These are phyloP conservation scores for Closterium sp. DNA, from an alignment of 139 green algal species.

Conservation along the genomic window DNA sequence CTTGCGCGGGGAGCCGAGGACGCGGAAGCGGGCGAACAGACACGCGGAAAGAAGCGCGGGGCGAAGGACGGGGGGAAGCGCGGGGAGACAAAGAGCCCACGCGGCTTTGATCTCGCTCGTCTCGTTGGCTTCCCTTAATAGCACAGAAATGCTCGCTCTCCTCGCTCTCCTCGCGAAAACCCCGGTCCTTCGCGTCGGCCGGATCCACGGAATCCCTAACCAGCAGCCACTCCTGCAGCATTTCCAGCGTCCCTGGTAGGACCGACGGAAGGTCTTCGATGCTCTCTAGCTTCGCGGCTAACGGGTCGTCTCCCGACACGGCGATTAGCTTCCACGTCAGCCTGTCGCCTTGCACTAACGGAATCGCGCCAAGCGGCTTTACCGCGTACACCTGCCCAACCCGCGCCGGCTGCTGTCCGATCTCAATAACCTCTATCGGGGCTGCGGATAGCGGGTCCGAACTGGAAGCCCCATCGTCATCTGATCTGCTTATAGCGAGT, in stretches of 20 bases:
- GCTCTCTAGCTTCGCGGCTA: slow-evolving; percentile 3
- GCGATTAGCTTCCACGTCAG: slow-evolving; percentile 14
- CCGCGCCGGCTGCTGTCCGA: neutral
- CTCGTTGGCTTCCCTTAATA: neutral
- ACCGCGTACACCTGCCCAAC: slow-evolving; percentile 22
- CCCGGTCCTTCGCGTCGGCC: neutral
- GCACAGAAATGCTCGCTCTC: neutral
- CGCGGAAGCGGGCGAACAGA: neutral
- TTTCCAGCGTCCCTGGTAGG: slow-evolving; percentile 15
- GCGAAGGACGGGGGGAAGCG: neutral
- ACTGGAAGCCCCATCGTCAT: neutral
- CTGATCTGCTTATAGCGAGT: neutral
- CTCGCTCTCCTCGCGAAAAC: neutral
- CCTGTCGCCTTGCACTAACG: neutral
- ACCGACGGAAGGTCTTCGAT: neutral
- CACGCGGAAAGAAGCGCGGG: neutral
- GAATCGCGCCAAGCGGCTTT: slow-evolving; percentile 17
- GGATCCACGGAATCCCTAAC: neutral
- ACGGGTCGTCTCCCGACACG: slow-evolving; percentile 14
- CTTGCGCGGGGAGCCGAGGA: neutral
- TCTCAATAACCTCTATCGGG: slow-evolving; percentile 21
- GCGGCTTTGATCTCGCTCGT: neutral
- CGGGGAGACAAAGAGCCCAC: neutral
- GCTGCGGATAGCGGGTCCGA: neutral
- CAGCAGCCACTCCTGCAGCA: slow-evolving; percentile 19